Evolutionary conservation across 345 rosid genomes (phyloP).

Genomic region (Cardiospermum halicacabum): DNA sequence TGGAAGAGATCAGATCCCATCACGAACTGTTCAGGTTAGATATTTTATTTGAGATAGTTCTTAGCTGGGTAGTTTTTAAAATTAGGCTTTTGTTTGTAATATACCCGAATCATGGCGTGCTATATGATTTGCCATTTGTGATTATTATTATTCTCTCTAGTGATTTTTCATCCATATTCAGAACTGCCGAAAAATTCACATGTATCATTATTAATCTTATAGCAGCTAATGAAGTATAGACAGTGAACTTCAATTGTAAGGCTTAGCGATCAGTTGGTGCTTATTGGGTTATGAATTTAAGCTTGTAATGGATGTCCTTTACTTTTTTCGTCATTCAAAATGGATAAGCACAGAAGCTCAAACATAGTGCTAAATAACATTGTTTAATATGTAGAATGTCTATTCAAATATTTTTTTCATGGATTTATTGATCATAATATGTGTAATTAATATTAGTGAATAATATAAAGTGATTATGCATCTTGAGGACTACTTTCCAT

Average conservation of each 20-base stretch:
- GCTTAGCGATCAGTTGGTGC: background rate
- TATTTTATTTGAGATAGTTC: constrained; percentile 1
- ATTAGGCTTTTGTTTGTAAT: background rate
- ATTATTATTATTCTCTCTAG: background rate
- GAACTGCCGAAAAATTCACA: background rate
- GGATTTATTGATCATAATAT: too few species aligned
- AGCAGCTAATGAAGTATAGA: background rate
- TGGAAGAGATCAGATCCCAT: constrained; percentile 56
- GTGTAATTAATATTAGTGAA: too few species aligned
- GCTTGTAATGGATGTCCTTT: background rate
- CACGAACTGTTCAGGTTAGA: constrained; percentile 58
- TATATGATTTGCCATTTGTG: constrained; percentile 3
- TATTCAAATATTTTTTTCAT: too few species aligned
- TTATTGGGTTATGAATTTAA: background rate
- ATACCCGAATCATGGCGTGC: background rate
- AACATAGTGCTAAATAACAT: background rate
- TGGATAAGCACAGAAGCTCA: background rate
- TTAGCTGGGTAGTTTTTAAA: background rate
- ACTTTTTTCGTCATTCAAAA: constrained; percentile 1
- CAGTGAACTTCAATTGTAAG: background rate
- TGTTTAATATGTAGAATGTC: background rate
- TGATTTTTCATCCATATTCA: background rate
- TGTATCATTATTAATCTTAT: background rate
- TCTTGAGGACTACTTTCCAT: background rate
- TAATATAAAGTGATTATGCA: background rate